phyloP scores from a whole-genome alignment of 2,329 filamentous ascomycete species.

The Phyllosticta citriasiana region DNA sequence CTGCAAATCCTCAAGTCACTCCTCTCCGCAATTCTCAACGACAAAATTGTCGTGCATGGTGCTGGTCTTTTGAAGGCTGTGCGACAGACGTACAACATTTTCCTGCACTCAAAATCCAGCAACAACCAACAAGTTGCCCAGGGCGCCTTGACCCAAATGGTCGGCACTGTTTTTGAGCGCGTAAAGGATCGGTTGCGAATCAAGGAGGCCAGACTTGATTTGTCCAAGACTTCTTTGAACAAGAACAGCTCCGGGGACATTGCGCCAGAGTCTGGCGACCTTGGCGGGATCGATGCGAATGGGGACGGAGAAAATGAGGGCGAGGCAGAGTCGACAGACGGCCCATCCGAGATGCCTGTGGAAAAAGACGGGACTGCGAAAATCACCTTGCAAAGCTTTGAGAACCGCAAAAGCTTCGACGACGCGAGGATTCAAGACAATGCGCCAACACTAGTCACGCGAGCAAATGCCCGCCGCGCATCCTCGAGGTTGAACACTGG shows the following conservation, averaged over 20 bases:
- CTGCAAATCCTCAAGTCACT: constrained; percentile 97
- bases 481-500: constrained; percentile 2
- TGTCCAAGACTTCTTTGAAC: constrained; percentile 32
- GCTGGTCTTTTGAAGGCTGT: constrained; percentile 93
- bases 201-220: constrained; percentile 67
- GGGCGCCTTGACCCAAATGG: constrained; percentile 95
- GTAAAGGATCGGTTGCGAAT: constrained; percentile 78
- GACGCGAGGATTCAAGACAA: constrained; percentile 57
- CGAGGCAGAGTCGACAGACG: constrained; percentile 21
- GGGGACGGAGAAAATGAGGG: constrained; percentile 26
- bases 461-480: constrained; percentile 34
- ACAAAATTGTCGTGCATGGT: constrained; percentile 97
- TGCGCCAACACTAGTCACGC: constrained; percentile 56
- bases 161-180: constrained; percentile 92
- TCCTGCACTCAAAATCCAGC: constrained; percentile 85
- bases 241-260: constrained; percentile 28
- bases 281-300: constrained; percentile 29
- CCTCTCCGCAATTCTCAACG: constrained; percentile 87
- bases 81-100: constrained; percentile 97
- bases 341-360: constrained; percentile 34
- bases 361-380: constrained; percentile 43
- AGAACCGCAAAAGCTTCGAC: constrained; percentile 56
- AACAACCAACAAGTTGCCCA: constrained; percentile 96
- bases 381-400: constrained; percentile 59
- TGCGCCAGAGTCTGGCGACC: constrained; percentile 19